Conservation (phyloP, 2,329 filamentous ascomycete species). For the Endothia cerciana region DNA sequence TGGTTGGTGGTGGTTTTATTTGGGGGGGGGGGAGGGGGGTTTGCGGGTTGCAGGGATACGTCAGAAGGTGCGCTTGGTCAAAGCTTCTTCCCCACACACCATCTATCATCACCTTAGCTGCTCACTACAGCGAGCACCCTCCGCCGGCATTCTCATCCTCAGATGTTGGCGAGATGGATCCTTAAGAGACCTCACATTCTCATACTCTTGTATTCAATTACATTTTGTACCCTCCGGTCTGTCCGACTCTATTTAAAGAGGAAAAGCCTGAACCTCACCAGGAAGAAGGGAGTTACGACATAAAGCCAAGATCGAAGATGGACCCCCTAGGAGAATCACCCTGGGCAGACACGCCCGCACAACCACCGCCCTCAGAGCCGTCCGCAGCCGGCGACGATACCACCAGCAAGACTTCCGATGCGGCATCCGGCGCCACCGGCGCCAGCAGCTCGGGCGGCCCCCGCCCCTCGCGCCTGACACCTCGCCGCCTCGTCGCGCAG, state of each 20-base stretch:
- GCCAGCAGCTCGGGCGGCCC: conserved; percentile 35
- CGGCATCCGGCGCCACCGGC: conserved; percentile 36
- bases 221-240: neutral
- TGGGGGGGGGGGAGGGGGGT: neutral
- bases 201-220: neutral
- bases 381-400: conserved; percentile 36
- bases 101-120: conserved; percentile 6
- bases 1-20: no score
- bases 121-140: conserved; percentile 1
- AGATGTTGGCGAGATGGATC: neutral
- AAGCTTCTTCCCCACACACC: conserved; percentile 12
- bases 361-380: conserved; percentile 37
- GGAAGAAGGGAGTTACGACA: neutral
- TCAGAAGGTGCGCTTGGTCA: conserved; percentile 16
- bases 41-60: conserved; percentile 6
- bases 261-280: neutral
- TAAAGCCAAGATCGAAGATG: conserved; percentile 38
- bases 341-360: conserved; percentile 53
- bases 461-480: conserved; percentile 51
- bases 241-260: neutral
- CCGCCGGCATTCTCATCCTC: neutral
- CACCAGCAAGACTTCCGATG: conserved; percentile 36
- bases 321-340: conserved; percentile 56
- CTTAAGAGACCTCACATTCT: conserved; percentile 6
- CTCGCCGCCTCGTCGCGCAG: conserved; percentile 71